Percentiles rank a stretch among this genome's conserved stretches.
These are phyloP conservation scores for Sporisorium iseilematis-ciliati DNA, from an alignment of 1,284 basidiomycete genomes.

Conservation along the genomic window DNA sequence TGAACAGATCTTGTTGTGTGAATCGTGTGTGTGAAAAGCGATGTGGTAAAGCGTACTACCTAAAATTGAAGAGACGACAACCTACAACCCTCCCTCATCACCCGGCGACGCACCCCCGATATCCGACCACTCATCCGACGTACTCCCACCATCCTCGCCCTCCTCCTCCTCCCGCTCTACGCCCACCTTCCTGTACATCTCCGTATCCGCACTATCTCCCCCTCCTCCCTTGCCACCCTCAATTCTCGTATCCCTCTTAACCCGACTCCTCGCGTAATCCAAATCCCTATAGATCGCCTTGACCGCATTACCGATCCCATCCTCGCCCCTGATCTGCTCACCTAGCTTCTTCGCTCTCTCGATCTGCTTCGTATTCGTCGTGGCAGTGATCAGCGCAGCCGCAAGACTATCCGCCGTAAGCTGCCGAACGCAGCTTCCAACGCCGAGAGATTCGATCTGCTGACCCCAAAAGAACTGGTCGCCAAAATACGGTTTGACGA, in stretches of 20 bases:
- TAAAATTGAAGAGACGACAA: constrained; percentile 8
- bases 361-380: constrained; percentile 87
- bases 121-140: constrained; percentile 58
- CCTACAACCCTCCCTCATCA: constrained; percentile 4
- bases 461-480: constrained; percentile 98
- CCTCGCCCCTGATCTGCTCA: constrained; percentile 74
- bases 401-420: constrained; percentile 82
- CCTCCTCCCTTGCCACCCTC: neutral
- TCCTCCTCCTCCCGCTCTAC: too few relatives aligned
- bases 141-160: constrained; percentile 17
- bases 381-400: constrained; percentile 82
- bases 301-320: constrained; percentile 63
- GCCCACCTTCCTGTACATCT: neutral
- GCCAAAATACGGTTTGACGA: constrained; percentile 97
- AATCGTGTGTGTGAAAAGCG: neutral
- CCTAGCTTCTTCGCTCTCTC: constrained; percentile 79
- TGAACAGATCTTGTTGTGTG: neutral
- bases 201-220: neutral
- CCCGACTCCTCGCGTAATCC: constrained; percentile 62
- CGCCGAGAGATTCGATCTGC: constrained; percentile 87
- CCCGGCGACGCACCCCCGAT: constrained; percentile 26
- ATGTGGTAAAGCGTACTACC: too few relatives aligned
- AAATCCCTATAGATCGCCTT: constrained; percentile 64
- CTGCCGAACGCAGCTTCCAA: constrained; percentile 86
- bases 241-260: constrained; percentile 45